These are phyloP conservation scores for Liquidambar formosana DNA, from an alignment of 164 flowering plant genomes.

Conservation along the genomic window DNA sequence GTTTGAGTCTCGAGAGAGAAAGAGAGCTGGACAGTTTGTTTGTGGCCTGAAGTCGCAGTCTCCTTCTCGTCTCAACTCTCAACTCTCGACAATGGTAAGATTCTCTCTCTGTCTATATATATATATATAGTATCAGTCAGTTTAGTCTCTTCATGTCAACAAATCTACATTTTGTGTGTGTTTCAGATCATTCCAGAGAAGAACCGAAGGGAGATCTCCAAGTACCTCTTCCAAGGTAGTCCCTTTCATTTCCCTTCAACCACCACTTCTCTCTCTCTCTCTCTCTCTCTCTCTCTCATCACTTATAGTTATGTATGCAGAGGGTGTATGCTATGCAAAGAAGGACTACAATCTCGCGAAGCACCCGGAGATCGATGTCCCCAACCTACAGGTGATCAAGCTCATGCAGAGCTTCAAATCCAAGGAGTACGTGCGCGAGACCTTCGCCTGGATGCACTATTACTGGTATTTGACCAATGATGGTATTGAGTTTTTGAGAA, in stretches of 20 bases:
- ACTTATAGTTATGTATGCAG: conserved; percentile 8
- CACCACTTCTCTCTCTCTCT: no score
- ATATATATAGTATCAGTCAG: not conserved
- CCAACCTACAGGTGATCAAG: conserved; percentile 50
- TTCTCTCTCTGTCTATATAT: not conserved
- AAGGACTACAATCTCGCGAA: conserved; percentile 45
- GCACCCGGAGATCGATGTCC: conserved; percentile 51
- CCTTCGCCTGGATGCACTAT: conserved; percentile 42
- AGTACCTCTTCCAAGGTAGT: conserved; percentile 41
- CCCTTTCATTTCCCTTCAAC: not conserved
- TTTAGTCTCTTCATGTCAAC: no score
- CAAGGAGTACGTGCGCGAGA: conserved; percentile 40
- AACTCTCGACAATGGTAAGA: not conserved
- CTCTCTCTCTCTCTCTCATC: not conserved
- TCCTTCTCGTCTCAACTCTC: no score
- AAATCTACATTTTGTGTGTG: not conserved
- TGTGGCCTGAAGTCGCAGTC: no score
- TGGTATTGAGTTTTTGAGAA: conserved; percentile 35
- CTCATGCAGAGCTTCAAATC: conserved; percentile 49
- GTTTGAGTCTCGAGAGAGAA: no score
- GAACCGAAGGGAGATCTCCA: conserved; percentile 35
- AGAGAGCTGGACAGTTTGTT: no score
- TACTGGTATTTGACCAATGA: conserved; percentile 41
- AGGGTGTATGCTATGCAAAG: conserved; percentile 48
- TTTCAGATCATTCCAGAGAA: conserved; percentile 34